Conservation (phyloP, 2,329 filamentous ascomycete genomes). For the Xylaria sp. region DNA sequence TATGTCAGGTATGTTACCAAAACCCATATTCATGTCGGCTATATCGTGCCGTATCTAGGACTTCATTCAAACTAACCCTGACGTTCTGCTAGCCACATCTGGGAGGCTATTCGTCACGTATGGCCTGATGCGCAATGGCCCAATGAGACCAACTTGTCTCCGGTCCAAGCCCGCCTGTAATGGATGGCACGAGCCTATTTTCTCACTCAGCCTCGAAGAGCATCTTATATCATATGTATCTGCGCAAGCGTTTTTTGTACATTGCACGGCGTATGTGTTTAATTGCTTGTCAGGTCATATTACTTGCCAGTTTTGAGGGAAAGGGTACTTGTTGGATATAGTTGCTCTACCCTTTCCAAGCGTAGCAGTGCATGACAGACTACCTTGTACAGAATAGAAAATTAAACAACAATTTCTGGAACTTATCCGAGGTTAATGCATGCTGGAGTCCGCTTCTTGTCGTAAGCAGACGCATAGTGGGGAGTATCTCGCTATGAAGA, state of each 20-base stretch:
- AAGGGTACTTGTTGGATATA: background rate
- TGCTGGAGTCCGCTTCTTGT: background rate
- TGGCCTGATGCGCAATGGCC: conserved; percentile 94
- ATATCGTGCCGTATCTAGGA: conserved; percentile 23
- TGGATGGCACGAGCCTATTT: conserved; percentile 13
- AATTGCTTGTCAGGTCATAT: background rate
- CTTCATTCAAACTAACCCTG: conserved; percentile 36
- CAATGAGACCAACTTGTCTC: conserved; percentile 71
- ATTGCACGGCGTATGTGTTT: conserved; percentile 33
- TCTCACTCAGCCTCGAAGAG: conserved; percentile 1
- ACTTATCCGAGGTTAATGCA: background rate
- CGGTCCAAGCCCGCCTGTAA: conserved; percentile 83
- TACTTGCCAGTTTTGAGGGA: conserved; percentile 12
- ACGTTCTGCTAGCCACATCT: conserved; percentile 75
- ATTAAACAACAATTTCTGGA: conserved; percentile 14
- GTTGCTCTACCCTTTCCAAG: background rate
- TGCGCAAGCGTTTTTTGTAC: conserved; percentile 33
- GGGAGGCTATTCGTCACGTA: conserved; percentile 89
- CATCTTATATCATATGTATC: conserved; percentile 21
- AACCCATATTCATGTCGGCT: conserved; percentile 1
- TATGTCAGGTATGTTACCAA: conserved; percentile 77
- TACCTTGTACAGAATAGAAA: conserved; percentile 15
- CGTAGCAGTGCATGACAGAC: background rate
- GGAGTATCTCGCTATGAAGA: background rate
- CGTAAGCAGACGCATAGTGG: too few species aligned